A percentile compares a stretch with the other conserved stretches of the same genome.
These are phyloP conservation scores for Gliomastix tumulicola DNA, from an alignment of 2,329 filamentous ascomycete species.

Conservation along the genomic window DNA sequence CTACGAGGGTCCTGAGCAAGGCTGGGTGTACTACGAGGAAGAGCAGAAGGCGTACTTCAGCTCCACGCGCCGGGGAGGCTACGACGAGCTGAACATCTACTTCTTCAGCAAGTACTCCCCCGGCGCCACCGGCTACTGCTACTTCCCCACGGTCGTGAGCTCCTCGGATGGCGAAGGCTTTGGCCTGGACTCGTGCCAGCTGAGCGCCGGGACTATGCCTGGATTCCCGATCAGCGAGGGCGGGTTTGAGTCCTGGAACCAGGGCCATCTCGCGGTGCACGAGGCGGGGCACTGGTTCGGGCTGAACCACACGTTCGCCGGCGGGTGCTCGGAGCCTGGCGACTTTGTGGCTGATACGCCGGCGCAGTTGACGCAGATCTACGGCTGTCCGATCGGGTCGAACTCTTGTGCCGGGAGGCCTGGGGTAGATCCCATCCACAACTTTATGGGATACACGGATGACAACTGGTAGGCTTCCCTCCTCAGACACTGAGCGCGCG, in stretches of 20 bases:
- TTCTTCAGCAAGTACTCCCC: constrained; percentile 10
- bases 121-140: constrained; percentile 27
- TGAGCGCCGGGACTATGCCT: constrained; percentile 7
- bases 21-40: constrained; percentile 20
- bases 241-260: constrained; percentile 1
- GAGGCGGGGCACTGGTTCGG: constrained; percentile 42
- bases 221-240: constrained; percentile 11
- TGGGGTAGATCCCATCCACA: too few relatives aligned
- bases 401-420: too few relatives aligned
- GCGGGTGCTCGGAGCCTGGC: constrained; percentile 25
- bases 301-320: constrained; percentile 38
- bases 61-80: constrained; percentile 32
- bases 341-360: constrained; percentile 33
- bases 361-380: constrained; percentile 23
- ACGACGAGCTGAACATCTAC: constrained; percentile 20
- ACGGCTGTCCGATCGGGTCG: too few relatives aligned
- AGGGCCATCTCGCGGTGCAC: constrained; percentile 20
- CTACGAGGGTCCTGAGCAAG: constrained; percentile 10
- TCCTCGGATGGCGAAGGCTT: constrained; percentile 10
- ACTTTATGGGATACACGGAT: too few relatives aligned
- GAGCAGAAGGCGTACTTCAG: constrained; percentile 27
- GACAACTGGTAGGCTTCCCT: too few relatives aligned
- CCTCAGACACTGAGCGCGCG: too few relatives aligned
- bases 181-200: constrained; percentile 26
- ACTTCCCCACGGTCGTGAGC: constrained; percentile 22